These are phyloP conservation scores for Acaromyces ingoldii DNA, from an alignment of 1,284 basidiomycete genomes.

Conservation along the genomic window DNA sequence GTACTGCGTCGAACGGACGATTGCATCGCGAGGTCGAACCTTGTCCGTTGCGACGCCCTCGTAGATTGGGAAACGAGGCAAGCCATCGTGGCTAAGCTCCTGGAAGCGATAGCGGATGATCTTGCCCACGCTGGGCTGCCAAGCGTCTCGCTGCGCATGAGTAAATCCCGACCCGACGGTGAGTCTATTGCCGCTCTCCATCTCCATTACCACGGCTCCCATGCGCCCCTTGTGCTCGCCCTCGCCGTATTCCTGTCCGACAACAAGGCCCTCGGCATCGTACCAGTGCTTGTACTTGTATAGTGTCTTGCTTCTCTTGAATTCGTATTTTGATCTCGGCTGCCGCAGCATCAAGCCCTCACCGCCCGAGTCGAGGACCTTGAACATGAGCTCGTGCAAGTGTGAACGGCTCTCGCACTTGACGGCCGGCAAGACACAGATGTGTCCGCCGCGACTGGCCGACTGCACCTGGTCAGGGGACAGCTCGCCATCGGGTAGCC, in stretches of 20 bases:
- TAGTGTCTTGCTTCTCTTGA: conserved; percentile 15
- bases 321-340: conserved; percentile 59
- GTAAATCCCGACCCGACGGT: conserved; percentile 44
- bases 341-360: conserved; percentile 66
- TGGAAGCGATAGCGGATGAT: conserved; percentile 66
- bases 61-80: conserved; percentile 61
- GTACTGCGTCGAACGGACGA: conserved; percentile 15
- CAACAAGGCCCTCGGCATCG: conserved; percentile 10
- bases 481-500: conserved; percentile 54
- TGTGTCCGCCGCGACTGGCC: conserved; percentile 45
- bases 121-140: conserved; percentile 56
- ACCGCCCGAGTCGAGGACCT: conserved; percentile 59
- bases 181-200: conserved; percentile 60
- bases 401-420: conserved; percentile 56
- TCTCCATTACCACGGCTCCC: conserved; percentile 62
- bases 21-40: conserved; percentile 26
- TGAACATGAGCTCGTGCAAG: conserved; percentile 58
- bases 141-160: conserved; percentile 25
- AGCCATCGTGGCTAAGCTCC: conserved; percentile 59
- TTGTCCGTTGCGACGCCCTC: conserved; percentile 56
- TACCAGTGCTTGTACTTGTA: conserved; percentile 10
- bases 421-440: conserved; percentile 59
- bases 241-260: conserved; percentile 8
- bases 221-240: conserved; percentile 31
- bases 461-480: conserved; percentile 5